These are phyloP conservation scores for Globisporangium sylvaticum DNA, from an alignment of 352 stramenopile genomes.

Conservation along the genomic window DNA sequence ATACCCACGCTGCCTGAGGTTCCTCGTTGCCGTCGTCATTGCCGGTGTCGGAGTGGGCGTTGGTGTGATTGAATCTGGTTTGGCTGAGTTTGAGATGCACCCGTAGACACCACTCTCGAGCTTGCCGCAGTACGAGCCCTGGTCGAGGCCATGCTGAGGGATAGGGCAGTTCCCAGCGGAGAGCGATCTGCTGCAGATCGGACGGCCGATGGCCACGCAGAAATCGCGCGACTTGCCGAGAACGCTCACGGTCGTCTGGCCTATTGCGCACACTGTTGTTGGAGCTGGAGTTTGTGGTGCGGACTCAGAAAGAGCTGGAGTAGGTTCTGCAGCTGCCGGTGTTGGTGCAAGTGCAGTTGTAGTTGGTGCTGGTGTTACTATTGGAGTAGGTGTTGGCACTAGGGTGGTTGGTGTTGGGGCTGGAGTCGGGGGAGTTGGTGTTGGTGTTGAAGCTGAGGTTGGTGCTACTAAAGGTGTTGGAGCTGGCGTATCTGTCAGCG, in stretches of 20 bases:
- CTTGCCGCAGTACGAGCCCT: conserved; percentile 32
- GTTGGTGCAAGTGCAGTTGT: background rate
- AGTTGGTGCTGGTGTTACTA: no score
- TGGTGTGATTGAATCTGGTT: background rate
- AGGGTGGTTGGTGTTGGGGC: no score
- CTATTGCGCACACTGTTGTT: conserved; percentile 6
- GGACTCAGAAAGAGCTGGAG: no score
- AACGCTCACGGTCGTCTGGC: conserved; percentile 29
- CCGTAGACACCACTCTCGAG: conserved; percentile 22
- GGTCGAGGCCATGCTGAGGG: conserved; percentile 23
- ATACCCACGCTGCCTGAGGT: background rate
- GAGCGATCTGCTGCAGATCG: conserved; percentile 21
- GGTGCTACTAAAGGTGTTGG: no score
- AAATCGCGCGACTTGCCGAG: conserved; percentile 29
- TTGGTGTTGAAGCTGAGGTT: no score
- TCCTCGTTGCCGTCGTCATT: background rate
- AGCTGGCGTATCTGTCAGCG: no score
- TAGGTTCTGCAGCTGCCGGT: no score
- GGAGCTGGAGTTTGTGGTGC: no score
- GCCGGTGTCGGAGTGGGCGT: background rate
- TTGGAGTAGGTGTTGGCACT: no score
- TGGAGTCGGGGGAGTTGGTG: no score
- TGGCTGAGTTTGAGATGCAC: conserved; percentile 19
- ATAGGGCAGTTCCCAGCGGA: conserved; percentile 29
- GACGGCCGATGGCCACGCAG: conserved; percentile 21